Base-by-base conservation (phyloP, 2,329 filamentous ascomycete genomes). In the Trichoderma hamatum region DNA sequence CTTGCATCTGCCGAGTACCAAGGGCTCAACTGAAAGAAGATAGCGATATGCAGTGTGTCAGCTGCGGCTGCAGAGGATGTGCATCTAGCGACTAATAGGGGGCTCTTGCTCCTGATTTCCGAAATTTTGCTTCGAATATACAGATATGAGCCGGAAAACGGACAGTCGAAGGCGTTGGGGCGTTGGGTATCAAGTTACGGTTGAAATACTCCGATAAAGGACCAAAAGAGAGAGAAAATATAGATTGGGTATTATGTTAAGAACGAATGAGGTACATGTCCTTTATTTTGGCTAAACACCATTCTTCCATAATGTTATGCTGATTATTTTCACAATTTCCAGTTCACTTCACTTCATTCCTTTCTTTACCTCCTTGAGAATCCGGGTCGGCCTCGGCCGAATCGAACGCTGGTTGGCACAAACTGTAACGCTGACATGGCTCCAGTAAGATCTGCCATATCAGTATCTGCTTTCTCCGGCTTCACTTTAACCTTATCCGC, bases 1-100 rank as follows among this genome's bases (percentile, higher is more conserved):
- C 95, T 0, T 99, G 96, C 79, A 96, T 99, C 76, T 99, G 96
- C 80, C 92, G 96, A 63, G 95, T 99, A 62, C 96, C 96, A 1
- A 91, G 92, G 77, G 90, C 93, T 36, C 89, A 96, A 79, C 82
- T 99, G 77, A 97, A 97, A 80, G 94, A 97, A 76, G 90, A 93
- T 52, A 92, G 96, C 78, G 91, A 92, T 46, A 90, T 98, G 36
- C 91, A 98, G 80, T 99, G 96, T 77, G 93, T 98, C 63, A 97
- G 88, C 81, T 99, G 96, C 80, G 96, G 96, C 10, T 99, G 96
- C 80, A 86, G 92, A 76, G 95, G 95, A 0, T 98, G 95, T 80
- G 88, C 92, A 19, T 97, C 94, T 58, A 92, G 89, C 76, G 94
- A 97, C 79, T 97, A 78, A 79, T 30, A 71, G 24, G 36, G 32